These are phyloP conservation scores for Boletellus dicymbophilus DNA, from an alignment of 1,284 basidiomycete species.

Conservation along the genomic window DNA sequence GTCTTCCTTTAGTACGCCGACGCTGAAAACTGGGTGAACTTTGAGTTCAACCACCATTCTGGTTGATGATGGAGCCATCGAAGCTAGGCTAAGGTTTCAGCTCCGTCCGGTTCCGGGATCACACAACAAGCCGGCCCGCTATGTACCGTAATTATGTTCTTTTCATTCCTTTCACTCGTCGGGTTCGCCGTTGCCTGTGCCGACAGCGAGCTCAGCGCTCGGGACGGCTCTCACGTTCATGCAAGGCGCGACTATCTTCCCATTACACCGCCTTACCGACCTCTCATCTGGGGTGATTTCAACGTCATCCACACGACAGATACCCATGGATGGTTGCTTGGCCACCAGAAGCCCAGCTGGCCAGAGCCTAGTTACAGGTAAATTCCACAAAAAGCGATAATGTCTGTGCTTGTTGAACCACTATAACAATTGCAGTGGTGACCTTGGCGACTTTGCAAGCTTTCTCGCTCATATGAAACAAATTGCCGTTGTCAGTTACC, in stretches of 20 bases:
- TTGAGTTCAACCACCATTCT: too few species aligned
- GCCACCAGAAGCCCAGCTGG: conserved; percentile 67
- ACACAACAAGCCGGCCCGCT: too few species aligned
- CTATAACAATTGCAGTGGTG: conserved; percentile 63
- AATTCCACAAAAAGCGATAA: too few species aligned
- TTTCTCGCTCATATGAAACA: conserved; percentile 84
- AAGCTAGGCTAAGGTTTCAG: too few species aligned
- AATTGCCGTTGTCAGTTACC: conserved; percentile 52
- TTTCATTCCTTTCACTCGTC: conserved; percentile 19
- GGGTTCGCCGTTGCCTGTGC: conserved; percentile 23
- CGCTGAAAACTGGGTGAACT: too few species aligned
- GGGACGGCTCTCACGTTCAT: conserved; percentile 29
- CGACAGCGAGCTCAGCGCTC: conserved; percentile 11
- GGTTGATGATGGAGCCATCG: too few species aligned
- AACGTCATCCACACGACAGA: conserved; percentile 81
- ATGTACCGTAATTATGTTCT: background rate
- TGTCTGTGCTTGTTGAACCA: too few species aligned
- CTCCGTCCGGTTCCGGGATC: too few species aligned
- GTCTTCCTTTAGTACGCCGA: too few species aligned
- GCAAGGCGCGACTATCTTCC: conserved; percentile 42
- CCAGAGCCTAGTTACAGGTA: conserved; percentile 78
- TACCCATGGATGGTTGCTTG: conserved; percentile 79
- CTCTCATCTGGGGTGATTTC: conserved; percentile 76
- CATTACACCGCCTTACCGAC: conserved; percentile 56
- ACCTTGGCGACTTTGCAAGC: conserved; percentile 79